Evolutionary conservation across 345 rosid species (phyloP).

Genomic region (Hevea brasiliensis): DNA sequence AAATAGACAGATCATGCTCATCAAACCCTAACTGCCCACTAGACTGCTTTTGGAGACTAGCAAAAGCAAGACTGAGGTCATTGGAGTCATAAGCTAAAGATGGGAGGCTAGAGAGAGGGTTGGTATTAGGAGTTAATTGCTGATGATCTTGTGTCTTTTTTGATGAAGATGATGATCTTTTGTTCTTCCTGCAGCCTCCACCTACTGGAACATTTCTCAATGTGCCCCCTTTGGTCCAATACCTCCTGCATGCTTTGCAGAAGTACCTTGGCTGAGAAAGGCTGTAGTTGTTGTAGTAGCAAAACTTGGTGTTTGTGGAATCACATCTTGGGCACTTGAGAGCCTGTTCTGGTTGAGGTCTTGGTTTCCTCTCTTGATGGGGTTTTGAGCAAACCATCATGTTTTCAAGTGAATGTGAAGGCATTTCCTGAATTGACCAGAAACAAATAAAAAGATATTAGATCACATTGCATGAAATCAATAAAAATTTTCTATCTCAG

Average conservation of each 20-base stretch:
- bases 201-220: slow-evolving; percentile 93
- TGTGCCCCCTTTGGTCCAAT: slow-evolving; percentile 99
- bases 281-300: slow-evolving; percentile 98
- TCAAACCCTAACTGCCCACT: slow-evolving; percentile 59
- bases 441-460: not conserved
- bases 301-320: slow-evolving; percentile 87
- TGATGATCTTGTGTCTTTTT: slow-evolving; percentile 46
- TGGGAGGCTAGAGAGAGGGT: slow-evolving; percentile 43
- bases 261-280: slow-evolving; percentile 96
- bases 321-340: slow-evolving; percentile 95
- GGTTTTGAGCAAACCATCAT: slow-evolving; percentile 60
- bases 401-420: slow-evolving; percentile 56
- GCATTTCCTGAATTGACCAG: slow-evolving; percentile 45
- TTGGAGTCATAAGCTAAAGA: slow-evolving; percentile 52
- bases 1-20: slow-evolving; percentile 37
- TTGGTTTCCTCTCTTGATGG: slow-evolving; percentile 58
- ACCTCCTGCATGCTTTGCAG: slow-evolving; percentile 87
- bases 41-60: slow-evolving; percentile 58
- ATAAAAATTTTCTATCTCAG: no score
- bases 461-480: not conserved
- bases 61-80: slow-evolving; percentile 77
- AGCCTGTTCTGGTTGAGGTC: slow-evolving; percentile 65
- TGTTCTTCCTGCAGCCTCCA: slow-evolving; percentile 92
- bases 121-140: slow-evolving; percentile 32
- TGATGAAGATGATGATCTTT: slow-evolving; percentile 57